Evolutionary conservation across 768 basidiomycete species (phyloP).

Genomic region (Boletus sensibilis): DNA sequence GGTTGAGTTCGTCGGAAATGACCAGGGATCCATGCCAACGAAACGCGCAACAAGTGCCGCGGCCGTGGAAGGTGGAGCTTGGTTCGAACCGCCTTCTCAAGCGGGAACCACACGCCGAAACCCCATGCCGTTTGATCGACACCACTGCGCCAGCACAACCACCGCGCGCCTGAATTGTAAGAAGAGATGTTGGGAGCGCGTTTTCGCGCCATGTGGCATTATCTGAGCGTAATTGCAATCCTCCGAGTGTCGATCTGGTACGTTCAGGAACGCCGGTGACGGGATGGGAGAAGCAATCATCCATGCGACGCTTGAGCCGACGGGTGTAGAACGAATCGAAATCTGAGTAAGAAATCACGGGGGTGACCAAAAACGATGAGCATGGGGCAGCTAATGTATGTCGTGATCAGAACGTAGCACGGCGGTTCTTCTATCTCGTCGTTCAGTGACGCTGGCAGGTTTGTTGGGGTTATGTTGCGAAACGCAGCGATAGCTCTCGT

Average conservation of each 20-base stretch:
- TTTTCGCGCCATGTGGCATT: slow-evolving; percentile 74
- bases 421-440: slow-evolving; percentile 82
- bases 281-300: slow-evolving; percentile 92
- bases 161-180: slow-evolving; percentile 94
- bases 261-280: slow-evolving; percentile 95
- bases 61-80: slow-evolving; percentile 77
- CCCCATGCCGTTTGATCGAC: slow-evolving; percentile 74
- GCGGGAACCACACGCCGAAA: slow-evolving; percentile 72
- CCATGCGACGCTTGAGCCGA: slow-evolving; percentile 88
- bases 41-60: slow-evolving; percentile 91
- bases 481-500: slow-evolving; percentile 67
- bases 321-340: slow-evolving; percentile 99
- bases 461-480: slow-evolving; percentile 54
- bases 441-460: slow-evolving; percentile 48
- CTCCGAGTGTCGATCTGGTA: slow-evolving; percentile 82
- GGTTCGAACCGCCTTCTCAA: slow-evolving; percentile 84
- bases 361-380: slow-evolving; percentile 90
- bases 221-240: slow-evolving; percentile 80
- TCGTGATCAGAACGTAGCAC: slow-evolving; percentile 87
- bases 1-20: slow-evolving; percentile 96
- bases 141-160: slow-evolving; percentile 95
- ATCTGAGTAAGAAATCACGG: slow-evolving; percentile 95
- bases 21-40: slow-evolving; percentile 89
- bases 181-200: slow-evolving; percentile 96
- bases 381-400: slow-evolving; percentile 91